Evolutionary conservation across 116 monocot genomes (phyloP).

Genomic region (Trichopus zeylanicus): DNA sequence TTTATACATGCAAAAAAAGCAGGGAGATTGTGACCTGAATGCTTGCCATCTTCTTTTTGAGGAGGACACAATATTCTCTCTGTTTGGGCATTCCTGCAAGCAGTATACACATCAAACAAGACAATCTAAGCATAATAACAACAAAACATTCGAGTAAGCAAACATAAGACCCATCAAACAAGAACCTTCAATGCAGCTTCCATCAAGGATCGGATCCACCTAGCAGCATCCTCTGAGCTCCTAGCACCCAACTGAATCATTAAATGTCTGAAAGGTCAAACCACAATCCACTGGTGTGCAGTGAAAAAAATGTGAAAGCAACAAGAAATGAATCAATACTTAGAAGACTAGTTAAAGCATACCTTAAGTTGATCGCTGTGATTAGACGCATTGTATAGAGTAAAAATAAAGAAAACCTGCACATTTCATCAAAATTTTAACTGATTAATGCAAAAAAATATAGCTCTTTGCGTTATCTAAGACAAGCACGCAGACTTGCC

Average conservation of each 20-base stretch:
- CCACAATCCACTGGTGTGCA: background rate
- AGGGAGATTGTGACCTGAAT: slow-evolving; percentile 56
- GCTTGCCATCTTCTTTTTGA: slow-evolving; percentile 68
- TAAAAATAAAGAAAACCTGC: slow-evolving; percentile 91
- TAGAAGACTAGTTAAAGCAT: too few relatives aligned
- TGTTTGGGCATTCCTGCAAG: slow-evolving; percentile 53
- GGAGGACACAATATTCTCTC: slow-evolving; percentile 37
- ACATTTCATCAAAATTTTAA: slow-evolving; percentile 8
- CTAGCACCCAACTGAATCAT: slow-evolving; percentile 65
- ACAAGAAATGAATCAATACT: background rate
- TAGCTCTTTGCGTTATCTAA: too few relatives aligned
- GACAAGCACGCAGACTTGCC: too few relatives aligned
- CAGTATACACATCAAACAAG: background rate
- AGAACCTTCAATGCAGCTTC: slow-evolving; percentile 51
- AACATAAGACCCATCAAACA: too few relatives aligned
- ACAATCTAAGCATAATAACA: background rate
- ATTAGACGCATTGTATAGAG: slow-evolving; percentile 68
- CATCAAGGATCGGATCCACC: slow-evolving; percentile 61
- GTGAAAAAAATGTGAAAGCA: background rate
- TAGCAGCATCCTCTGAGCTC: slow-evolving; percentile 85
- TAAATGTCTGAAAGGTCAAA: background rate
- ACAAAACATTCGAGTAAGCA: slow-evolving; percentile 9
- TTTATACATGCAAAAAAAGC: background rate
- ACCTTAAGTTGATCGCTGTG: slow-evolving; percentile 85
- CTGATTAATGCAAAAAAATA: background rate